Evolutionary conservation across 1,139 yeast genomes (phyloP), one percentile per base, ranked within the genome.

Genomic region (Debaryomyces nepalensis): DNA sequence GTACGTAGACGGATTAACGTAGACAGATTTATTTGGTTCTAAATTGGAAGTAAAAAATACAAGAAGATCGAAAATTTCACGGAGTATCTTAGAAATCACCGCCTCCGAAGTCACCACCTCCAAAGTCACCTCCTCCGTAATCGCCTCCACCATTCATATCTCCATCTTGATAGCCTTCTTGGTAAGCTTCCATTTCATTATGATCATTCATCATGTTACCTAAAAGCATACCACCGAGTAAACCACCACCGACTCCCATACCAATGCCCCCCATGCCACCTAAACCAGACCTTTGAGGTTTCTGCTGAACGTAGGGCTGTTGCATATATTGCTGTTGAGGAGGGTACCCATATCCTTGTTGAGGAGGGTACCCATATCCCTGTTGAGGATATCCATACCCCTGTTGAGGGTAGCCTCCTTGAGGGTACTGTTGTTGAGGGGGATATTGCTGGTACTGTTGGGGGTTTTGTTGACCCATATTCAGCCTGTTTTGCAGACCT

Each of bases 231-330:
- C 95, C 95, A 44, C 95, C 95, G 5, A 87, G 63, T 43, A 87
- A 58, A 64, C 96, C 96, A 22, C 86, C 93, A 52, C 93, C 95
- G 0, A 82, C 84, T 52, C 95, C 96, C 57, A 84, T 61, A 21
- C 85, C 81, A 66, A 80, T 55, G 26, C 82, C 79, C 11, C 81
- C 75, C 20, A 42, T 42, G 12, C 43, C 41, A 9, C 47, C 47
- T 8, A 44, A 26, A 23, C 42, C 29, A 15, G 42, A 36, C 12
- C 38, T 40, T 33, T 47, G 39, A 24, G 42, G 35, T 20, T 8
- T 41, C 36, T 46, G 56, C 38, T 50, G 63, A 10, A 50, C 53
- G 12, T 51, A 49, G 20, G 45, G 50, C 40, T 48, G 53, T 23
- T 45, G 49, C 6, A 48, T 52, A 34, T 55, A 54, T 26, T 55